A percentile compares a stretch with the other conserved stretches of the same genome.
phyloP scores from a whole-genome alignment of 306 rosid species.

The Fagus crenata region DNA sequence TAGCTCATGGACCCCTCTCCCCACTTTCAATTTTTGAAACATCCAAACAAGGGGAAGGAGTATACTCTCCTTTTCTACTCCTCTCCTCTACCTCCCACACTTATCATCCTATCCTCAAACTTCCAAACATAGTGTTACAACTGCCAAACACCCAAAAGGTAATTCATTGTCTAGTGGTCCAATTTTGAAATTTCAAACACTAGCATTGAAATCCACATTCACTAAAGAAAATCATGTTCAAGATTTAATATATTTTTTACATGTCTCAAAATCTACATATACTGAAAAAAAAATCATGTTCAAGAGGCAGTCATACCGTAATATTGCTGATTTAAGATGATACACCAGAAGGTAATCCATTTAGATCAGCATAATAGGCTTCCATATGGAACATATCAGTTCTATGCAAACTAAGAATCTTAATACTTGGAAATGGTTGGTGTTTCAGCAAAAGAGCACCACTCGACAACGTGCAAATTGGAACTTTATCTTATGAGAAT shows the following conservation, averaged over 20 bases:
- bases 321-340: slow-evolving; percentile 42
- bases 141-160: background rate
- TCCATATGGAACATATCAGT: slow-evolving; percentile 42
- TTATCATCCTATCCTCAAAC: no score
- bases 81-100: no score
- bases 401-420: slow-evolving; percentile 41
- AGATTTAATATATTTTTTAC: background rate
- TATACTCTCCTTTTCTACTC: no score
- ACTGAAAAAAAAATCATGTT: background rate
- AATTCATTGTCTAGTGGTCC: no score
- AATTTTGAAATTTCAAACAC: no score
- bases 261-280: background rate
- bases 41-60: no score
- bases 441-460: slow-evolving; percentile 49
- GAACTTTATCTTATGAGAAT: slow-evolving; percentile 39
- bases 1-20: no score
- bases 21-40: no score
- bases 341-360: slow-evolving; percentile 40
- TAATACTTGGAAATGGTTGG: slow-evolving; percentile 51
- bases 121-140: background rate
- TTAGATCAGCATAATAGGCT: slow-evolving; percentile 47
- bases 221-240: background rate
- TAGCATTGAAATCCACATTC: no score
- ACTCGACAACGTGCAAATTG: slow-evolving; percentile 37
- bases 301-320: slow-evolving; percentile 32